Evolutionary conservation across 2,329 filamentous ascomycete genomes (phyloP).

Genomic region (Ramularia endophylla): DNA sequence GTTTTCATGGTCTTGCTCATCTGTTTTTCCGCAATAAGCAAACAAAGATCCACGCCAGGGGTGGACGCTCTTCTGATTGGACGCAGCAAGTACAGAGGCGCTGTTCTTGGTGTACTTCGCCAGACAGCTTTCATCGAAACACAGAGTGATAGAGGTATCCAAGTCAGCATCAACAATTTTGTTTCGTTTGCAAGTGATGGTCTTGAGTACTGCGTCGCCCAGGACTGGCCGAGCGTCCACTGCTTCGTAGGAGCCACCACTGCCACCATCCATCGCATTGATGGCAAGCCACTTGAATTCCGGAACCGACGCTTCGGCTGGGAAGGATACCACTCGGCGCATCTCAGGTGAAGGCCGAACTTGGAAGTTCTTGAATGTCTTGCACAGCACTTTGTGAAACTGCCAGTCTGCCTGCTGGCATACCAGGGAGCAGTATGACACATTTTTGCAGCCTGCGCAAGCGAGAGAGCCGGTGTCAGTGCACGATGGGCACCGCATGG

Average conservation of each 20-base stretch:
- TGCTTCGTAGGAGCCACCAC: no score
- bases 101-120: background rate
- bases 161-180: background rate
- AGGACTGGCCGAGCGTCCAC: no score
- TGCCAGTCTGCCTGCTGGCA: constrained; percentile 6
- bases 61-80: background rate
- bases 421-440: constrained; percentile 34
- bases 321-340: constrained; percentile 4
- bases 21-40: background rate
- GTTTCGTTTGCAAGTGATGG: no score
- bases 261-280: no score
- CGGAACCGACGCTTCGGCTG: background rate
- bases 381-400: constrained; percentile 8
- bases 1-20: background rate
- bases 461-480: constrained; percentile 26
- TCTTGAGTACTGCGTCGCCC: no score
- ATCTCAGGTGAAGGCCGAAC: background rate
- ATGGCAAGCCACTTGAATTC: constrained; percentile 6
- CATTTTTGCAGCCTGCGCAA: constrained; percentile 45
- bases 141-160: background rate
- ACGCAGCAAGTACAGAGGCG: background rate
- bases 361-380: constrained; percentile 2
- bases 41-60: background rate
- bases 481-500: constrained; percentile 3
- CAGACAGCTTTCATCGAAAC: background rate